phyloP scores from a whole-genome alignment of 257 asterid species.

The Capsicum pubescens region DNA sequence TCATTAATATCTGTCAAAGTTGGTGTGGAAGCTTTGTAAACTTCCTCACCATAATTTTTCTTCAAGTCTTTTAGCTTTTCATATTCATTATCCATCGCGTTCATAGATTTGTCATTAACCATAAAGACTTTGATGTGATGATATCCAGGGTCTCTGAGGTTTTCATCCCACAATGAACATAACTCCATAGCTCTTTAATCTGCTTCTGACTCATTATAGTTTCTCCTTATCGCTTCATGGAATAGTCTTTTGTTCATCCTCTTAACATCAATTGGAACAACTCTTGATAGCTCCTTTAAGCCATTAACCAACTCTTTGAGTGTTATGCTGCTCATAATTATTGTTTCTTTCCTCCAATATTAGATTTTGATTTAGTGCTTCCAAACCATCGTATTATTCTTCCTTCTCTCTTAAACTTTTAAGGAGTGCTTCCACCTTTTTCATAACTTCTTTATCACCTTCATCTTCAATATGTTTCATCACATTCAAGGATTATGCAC shows the following conservation, averaged over 20 bases:
- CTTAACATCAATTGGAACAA: constrained; percentile 61
- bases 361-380: constrained; percentile 57
- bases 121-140: constrained; percentile 71
- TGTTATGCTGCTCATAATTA: constrained; percentile 84
- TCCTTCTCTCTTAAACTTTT: constrained; percentile 72
- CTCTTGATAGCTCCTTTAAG: constrained; percentile 59
- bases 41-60: constrained; percentile 55
- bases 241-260: constrained; percentile 84
- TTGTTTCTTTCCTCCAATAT: constrained; percentile 66
- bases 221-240: constrained; percentile 68
- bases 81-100: constrained; percentile 64
- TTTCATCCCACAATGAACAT: constrained; percentile 90
- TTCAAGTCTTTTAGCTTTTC: constrained; percentile 75
- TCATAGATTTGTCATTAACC: constrained; percentile 58
- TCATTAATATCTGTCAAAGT: constrained; percentile 75
- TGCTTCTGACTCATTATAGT: constrained; percentile 66
- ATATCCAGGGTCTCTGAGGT: constrained; percentile 92
- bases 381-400: constrained; percentile 60
- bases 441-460: constrained; percentile 32
- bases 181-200: constrained; percentile 80
- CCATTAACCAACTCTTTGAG: constrained; percentile 81
- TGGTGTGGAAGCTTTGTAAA: constrained; percentile 62
- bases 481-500: no score
- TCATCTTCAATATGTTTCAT: no score
- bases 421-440: constrained; percentile 55